phyloP scores from a whole-genome alignment of 176 grass and related monocot genomes.

The Oryza australiensis region DNA sequence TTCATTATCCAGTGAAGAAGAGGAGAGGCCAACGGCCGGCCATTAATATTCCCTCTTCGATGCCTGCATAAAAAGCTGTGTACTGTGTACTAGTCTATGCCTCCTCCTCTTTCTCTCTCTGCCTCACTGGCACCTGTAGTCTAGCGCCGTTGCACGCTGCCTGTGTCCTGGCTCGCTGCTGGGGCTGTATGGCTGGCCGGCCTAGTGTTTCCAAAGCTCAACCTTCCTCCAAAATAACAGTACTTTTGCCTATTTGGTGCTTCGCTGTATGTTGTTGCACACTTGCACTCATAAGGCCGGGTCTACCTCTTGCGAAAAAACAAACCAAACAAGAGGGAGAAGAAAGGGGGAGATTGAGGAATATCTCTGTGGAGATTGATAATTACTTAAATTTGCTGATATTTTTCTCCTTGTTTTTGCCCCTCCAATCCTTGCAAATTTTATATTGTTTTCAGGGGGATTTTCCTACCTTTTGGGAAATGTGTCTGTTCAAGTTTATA shows the following conservation, averaged over 20 bases:
- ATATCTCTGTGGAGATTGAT: conserved; percentile 28
- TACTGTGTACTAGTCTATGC: neutral
- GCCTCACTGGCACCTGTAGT: conserved; percentile 12
- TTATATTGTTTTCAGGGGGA: neutral
- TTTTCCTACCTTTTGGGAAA: neutral
- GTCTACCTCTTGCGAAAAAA: conserved; percentile 4
- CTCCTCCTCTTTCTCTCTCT: neutral
- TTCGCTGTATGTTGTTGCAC: neutral
- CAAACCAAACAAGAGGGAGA: neutral
- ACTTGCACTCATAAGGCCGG: neutral
- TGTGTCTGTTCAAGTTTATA: neutral
- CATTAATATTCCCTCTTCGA: conserved; percentile 29
- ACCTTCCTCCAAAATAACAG: neutral
- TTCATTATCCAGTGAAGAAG: neutral
- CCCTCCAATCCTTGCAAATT: neutral
- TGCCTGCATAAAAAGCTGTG: conserved; percentile 28
- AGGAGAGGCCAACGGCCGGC: conserved; percentile 12
- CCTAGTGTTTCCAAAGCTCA: neutral
- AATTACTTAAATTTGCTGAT: neutral
- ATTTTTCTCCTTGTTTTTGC: neutral
- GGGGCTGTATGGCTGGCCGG: neutral
- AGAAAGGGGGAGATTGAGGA: conserved; percentile 2
- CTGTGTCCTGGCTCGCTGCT: neutral
- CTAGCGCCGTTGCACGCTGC: neutral
- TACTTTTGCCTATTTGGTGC: neutral